A percentile compares a stretch with the other conserved stretches of the same genome.
phyloP scores from a whole-genome alignment of 306 rosid genomes.

The Lagenaria siceraria region DNA sequence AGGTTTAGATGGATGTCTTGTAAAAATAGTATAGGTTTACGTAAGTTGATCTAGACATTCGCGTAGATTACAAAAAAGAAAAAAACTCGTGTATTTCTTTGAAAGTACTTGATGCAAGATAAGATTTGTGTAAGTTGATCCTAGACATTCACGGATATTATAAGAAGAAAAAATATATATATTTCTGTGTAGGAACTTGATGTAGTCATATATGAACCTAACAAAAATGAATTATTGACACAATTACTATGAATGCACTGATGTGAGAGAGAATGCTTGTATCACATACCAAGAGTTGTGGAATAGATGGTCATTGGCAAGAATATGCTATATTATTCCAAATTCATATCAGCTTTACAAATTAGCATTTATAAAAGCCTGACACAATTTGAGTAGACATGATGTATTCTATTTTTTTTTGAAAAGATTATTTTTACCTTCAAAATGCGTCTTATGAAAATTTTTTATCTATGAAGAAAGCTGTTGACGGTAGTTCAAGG shows the following conservation, averaged over 20 bases:
- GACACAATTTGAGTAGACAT: neutral
- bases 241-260: neutral
- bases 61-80: too few species aligned
- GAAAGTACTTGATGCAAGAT: too few species aligned
- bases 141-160: neutral
- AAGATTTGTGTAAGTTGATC: too few species aligned
- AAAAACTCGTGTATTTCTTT: too few species aligned
- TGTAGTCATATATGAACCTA: neutral
- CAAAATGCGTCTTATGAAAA: neutral
- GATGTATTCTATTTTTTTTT: neutral
- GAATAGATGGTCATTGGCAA: neutral
- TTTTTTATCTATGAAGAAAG: neutral
- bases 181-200: neutral
- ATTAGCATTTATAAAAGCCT: neutral
- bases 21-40: neutral
- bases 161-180: neutral
- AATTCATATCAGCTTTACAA: neutral
- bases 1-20: neutral
- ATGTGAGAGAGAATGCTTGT: neutral
- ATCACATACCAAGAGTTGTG: neutral
- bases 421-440: neutral
- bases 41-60: neutral
- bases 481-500: neutral
- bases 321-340: neutral
- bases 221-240: neutral